A percentile compares a stretch with the other conserved stretches of the same genome.
Conservation (phyloP, 768 basidiomycete genomes). For the Ramaria sp. region DNA sequence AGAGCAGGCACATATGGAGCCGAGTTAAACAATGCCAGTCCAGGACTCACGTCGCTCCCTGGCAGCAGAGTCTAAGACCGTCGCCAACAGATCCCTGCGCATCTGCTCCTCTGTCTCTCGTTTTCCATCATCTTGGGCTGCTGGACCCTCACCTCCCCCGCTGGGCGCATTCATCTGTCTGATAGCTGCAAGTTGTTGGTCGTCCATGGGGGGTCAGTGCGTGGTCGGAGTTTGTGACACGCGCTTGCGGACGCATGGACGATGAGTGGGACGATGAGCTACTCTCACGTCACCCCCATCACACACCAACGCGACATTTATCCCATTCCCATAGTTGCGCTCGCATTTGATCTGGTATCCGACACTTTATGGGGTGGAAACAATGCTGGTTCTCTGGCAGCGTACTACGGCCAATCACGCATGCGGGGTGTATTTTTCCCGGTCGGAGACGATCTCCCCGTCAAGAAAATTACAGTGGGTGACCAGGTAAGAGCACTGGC, state of each 20-base stretch:
- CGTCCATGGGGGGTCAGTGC: slow-evolving; percentile 2
- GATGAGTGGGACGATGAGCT: slow-evolving; percentile 10
- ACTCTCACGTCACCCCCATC: slow-evolving; percentile 5
- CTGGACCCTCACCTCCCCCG: not conserved
- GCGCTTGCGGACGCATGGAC: not conserved
- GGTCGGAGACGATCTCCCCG: slow-evolving; percentile 54
- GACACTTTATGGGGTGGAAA: slow-evolving; percentile 85
- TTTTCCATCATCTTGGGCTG: slow-evolving; percentile 31
- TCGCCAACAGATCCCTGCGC: slow-evolving; percentile 66
- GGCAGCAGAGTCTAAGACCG: slow-evolving; percentile 66
- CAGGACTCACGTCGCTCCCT: slow-evolving; percentile 59
- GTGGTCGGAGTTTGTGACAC: slow-evolving; percentile 1
- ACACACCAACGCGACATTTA: slow-evolving; percentile 12
- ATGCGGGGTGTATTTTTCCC: slow-evolving; percentile 63
- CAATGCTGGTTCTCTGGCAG: slow-evolving; percentile 55
- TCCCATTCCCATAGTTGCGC: slow-evolving; percentile 46
- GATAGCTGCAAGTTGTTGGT: slow-evolving; percentile 6
- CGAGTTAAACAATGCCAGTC: not conserved
- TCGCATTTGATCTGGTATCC: slow-evolving; percentile 85
- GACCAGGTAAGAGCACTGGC: slow-evolving; percentile 69
- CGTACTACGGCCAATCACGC: slow-evolving; percentile 54
- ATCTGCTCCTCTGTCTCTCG: slow-evolving; percentile 62
- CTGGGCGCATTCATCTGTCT: not conserved
- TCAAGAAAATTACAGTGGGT: slow-evolving; percentile 65
- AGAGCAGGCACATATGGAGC: not conserved